Percentiles rank a stretch among this genome's conserved stretches.
phyloP scores from a whole-genome alignment of 768 basidiomycete genomes.

The Russula emetica region DNA sequence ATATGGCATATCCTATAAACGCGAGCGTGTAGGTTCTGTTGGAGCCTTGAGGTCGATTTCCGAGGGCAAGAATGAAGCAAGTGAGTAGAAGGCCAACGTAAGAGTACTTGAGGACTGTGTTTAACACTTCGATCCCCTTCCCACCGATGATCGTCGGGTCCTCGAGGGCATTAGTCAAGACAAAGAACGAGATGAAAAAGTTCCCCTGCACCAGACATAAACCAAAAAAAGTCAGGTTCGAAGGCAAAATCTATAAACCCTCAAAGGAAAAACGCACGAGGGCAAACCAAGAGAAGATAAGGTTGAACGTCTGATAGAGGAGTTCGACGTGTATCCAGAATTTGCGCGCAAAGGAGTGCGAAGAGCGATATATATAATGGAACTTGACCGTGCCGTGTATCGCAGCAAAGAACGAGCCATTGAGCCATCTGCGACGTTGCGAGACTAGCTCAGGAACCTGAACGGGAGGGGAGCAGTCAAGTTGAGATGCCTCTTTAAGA shows the following conservation, averaged over 20 bases:
- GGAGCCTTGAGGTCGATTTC: constrained; percentile 88
- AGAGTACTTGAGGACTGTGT: constrained; percentile 76
- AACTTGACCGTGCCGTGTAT: constrained; percentile 92
- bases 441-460: constrained; percentile 90
- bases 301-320: constrained; percentile 83
- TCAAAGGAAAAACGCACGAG: constrained; percentile 45
- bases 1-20: constrained; percentile 80
- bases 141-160: constrained; percentile 51
- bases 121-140: constrained; percentile 62
- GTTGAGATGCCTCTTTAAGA: not conserved
- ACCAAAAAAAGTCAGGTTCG: not conserved
- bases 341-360: constrained; percentile 77
- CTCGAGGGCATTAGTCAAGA: constrained; percentile 73
- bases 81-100: constrained; percentile 84
- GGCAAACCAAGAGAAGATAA: constrained; percentile 91
- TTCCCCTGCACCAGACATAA: constrained; percentile 52
- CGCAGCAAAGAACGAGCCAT: constrained; percentile 97
- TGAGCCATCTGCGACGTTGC: constrained; percentile 93
- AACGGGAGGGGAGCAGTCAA: not conserved
- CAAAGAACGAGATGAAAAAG: constrained; percentile 84
- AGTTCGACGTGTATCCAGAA: constrained; percentile 95
- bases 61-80: constrained; percentile 84
- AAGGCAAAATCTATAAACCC: not conserved
- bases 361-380: constrained; percentile 89
- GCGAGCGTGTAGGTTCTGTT: constrained; percentile 84